Evolutionary conservation across 2,329 filamentous ascomycete genomes (phyloP), one percentile per base, ranked within the genome.

Genomic region (Ambrosiella xylebori): DNA sequence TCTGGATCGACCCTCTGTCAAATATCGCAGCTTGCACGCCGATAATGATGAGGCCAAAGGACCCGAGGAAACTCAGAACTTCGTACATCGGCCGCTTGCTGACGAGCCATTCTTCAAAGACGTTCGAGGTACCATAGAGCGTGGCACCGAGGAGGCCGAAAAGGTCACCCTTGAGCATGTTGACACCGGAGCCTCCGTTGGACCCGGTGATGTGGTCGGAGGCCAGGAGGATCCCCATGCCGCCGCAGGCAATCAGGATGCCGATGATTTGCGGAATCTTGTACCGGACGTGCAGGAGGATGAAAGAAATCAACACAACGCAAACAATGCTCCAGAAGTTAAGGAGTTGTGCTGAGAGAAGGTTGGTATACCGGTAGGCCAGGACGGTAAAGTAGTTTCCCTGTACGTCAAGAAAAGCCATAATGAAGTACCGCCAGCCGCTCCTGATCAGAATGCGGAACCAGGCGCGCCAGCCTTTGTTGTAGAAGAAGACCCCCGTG

Each of bases 291-390:
- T 77, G 79, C 59, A 98, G 80, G 64, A 96, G 75, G 62, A 83
- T 63, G 71, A 95, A 90, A 36, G 88, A 95, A 63, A 96, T 73
- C 61, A 86, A 67, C 17, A 97, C 88, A 19, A 98, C 93, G 62
- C 91, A 83, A 55, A 95, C 87, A 64, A 98, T 97, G 64, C 90
- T 87, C 91, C 91, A 97, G 74, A 97, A 97, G 76, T 96, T 96
- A 73, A 98, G 88, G 56, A 98, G 79, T 75, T 97, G 90, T 13
- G 89, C 89, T 17, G 86, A 93, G 54, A 97, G 78, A 64, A 96
- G 85, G 66, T 90, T 96, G 57, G 91, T 95, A 75, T 94, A 82
- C 61, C 85, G 79, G 74, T 97, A 98, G 4, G 91, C 93, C 54
- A 96, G 78, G 55, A 98, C 91, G 65, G 90, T 90, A 68, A 97